phyloP scores from a whole-genome alignment of 2,329 filamentous ascomycete species.

The Beauveria pseudobassiana region DNA sequence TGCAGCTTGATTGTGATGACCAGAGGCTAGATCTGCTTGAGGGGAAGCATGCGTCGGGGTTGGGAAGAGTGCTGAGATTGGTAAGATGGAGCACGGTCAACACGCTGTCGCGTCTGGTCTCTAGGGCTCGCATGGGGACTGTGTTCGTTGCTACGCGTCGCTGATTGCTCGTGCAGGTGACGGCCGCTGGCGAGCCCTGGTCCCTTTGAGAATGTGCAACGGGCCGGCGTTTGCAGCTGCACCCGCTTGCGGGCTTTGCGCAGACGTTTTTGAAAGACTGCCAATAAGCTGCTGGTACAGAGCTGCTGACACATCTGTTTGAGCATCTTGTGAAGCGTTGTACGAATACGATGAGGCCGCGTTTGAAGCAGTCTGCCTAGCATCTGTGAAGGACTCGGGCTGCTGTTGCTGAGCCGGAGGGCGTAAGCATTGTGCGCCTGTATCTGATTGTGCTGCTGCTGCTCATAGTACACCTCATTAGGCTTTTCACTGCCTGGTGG shows the following conservation, averaged over 20 bases:
- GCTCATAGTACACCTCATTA: conserved; percentile 22
- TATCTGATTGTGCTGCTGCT: conserved; percentile 21
- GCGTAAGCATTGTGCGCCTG: conserved; percentile 10
- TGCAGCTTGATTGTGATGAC: conserved; percentile 17
- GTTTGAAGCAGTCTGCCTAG: not conserved
- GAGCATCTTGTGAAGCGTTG: conserved; percentile 30
- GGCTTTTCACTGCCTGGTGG: conserved; percentile 33
- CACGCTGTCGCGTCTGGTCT: conserved; percentile 32
- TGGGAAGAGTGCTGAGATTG: conserved; percentile 20
- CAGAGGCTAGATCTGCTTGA: conserved; percentile 22
- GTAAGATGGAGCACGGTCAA: conserved; percentile 26
- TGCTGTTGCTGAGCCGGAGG: conserved; percentile 13
- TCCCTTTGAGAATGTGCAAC: conserved; percentile 47
- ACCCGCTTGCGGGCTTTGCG: conserved; percentile 22
- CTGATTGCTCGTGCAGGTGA: conserved; percentile 32
- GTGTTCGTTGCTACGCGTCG: conserved; percentile 29
- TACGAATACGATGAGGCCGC: conserved; percentile 9
- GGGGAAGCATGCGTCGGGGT: conserved; percentile 22
- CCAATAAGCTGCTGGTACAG: conserved; percentile 32
- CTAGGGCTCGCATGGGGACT: conserved; percentile 37
- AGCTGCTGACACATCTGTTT: conserved; percentile 25
- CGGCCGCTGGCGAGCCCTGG: conserved; percentile 31
- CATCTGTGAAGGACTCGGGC: conserved; percentile 7
- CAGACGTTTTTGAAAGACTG: conserved; percentile 21
- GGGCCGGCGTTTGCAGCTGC: conserved; percentile 24